A percentile compares a stretch with the other conserved stretches of the same genome.
Evolutionary conservation across 768 basidiomycete genomes (phyloP).

Genomic region (Tylopilus rubrobrunneus): DNA sequence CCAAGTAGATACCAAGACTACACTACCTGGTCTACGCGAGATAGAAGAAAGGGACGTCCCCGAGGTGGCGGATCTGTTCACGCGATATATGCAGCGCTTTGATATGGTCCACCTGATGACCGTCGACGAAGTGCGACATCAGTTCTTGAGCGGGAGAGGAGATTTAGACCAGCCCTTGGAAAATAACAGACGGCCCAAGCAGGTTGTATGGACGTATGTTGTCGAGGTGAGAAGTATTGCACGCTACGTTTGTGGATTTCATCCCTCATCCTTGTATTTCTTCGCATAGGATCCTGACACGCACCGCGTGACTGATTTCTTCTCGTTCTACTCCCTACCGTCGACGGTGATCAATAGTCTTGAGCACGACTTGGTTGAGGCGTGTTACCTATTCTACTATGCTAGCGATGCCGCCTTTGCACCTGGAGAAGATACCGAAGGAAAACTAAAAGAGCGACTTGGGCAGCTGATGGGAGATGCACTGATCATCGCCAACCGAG

Average conservation of each 20-base stretch:
- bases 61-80: conserved; percentile 66
- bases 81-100: conserved; percentile 80
- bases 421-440: conserved; percentile 57
- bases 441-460: conserved; percentile 64
- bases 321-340: conserved; percentile 96
- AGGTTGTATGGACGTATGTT: too few species aligned
- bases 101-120: conserved; percentile 71
- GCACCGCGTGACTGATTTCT: conserved; percentile 87
- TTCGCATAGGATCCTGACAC: conserved; percentile 67
- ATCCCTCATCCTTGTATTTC: too few species aligned
- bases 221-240: too few species aligned
- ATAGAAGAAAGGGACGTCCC: conserved; percentile 80
- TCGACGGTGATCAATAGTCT: conserved; percentile 82
- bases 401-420: conserved; percentile 75
- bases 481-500: conserved; percentile 72
- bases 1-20: conserved; percentile 53
- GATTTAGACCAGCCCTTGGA: too few species aligned
- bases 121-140: too few species aligned
- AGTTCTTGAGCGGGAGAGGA: too few species aligned
- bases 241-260: too few species aligned
- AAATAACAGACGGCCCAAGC: too few species aligned
- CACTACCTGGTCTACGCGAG: conserved; percentile 72
- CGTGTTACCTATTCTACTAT: conserved; percentile 96
- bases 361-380: conserved; percentile 76
- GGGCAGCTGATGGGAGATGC: conserved; percentile 74